Evolutionary conservation across 805 yeast species (phyloP).

Genomic region (Candida lessepsii): DNA sequence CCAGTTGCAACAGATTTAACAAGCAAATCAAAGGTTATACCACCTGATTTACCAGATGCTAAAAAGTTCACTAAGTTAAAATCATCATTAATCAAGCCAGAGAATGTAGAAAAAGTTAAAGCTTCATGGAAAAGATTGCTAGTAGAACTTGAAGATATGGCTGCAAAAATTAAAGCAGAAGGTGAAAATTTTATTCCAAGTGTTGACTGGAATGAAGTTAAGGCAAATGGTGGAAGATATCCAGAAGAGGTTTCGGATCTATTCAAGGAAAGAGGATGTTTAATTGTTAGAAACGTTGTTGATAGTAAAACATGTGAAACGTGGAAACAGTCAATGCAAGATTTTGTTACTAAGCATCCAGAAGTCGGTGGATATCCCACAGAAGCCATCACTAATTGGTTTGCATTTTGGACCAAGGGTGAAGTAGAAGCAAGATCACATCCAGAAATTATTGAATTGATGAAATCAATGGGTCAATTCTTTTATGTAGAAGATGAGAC

Average conservation of each 20-base stretch:
- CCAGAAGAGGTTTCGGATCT: conserved; percentile 11
- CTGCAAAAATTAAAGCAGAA: conserved; percentile 10
- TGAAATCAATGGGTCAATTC: conserved; percentile 25
- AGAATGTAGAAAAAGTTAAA: conserved; percentile 23
- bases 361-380: conserved; percentile 26
- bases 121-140: conserved; percentile 29
- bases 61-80: conserved; percentile 18
- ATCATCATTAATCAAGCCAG: conserved; percentile 21
- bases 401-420: conserved; percentile 39
- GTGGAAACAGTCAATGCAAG: conserved; percentile 21
- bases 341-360: conserved; percentile 27
- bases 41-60: conserved; percentile 12
- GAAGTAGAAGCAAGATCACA: conserved; percentile 40
- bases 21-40: conserved; percentile 7
- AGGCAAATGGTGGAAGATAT: conserved; percentile 10
- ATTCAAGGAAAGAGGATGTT: conserved; percentile 22
- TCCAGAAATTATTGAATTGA: conserved; percentile 25
- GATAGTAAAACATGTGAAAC: conserved; percentile 21
- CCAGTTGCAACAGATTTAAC: no score
- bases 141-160: conserved; percentile 21
- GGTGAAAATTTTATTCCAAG: conserved; percentile 14
- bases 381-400: conserved; percentile 25
- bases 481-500: conserved; percentile 31
- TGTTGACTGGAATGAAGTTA: conserved; percentile 14
- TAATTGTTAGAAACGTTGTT: conserved; percentile 31